Conservation (phyloP, 345 rosid genomes). For the Atalantia buxifolia region DNA sequence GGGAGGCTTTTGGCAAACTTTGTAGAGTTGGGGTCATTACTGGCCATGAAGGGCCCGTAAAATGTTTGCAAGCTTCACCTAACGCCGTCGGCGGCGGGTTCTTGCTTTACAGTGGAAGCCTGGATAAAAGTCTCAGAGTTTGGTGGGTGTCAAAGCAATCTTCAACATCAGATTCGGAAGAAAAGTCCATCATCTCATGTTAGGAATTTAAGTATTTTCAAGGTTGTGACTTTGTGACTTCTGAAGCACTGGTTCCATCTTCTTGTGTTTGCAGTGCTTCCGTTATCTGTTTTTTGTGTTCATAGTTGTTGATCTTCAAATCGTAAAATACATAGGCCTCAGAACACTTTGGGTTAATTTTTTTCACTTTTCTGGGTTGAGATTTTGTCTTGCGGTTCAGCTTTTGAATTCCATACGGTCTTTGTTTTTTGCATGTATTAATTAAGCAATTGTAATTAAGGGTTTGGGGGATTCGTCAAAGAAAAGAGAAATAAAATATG, state of each 20-base stretch:
- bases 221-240: neutral
- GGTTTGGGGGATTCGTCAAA: constrained; percentile 10
- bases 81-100: constrained; percentile 56
- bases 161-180: neutral
- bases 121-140: constrained; percentile 82
- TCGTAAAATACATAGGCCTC: neutral
- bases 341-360: neutral
- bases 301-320: neutral
- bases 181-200: constrained; percentile 14
- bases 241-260: constrained; percentile 32
- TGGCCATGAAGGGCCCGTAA: constrained; percentile 90
- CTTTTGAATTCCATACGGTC: neutral
- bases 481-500: neutral
- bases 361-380: constrained; percentile 12
- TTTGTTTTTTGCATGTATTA: neutral
- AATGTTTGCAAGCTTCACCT: constrained; percentile 78
- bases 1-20: constrained; percentile 48
- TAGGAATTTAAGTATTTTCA: neutral
- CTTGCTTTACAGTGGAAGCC: constrained; percentile 90
- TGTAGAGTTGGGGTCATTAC: constrained; percentile 49
- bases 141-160: constrained; percentile 81
- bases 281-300: constrained; percentile 4
- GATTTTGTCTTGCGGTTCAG: neutral
- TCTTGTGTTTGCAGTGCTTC: constrained; percentile 37
- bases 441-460: constrained; percentile 19